Percentiles rank a stretch among this genome's conserved stretches.
Conservation (phyloP, 2,329 filamentous ascomycete species). For the Aspergillus jensenii region DNA sequence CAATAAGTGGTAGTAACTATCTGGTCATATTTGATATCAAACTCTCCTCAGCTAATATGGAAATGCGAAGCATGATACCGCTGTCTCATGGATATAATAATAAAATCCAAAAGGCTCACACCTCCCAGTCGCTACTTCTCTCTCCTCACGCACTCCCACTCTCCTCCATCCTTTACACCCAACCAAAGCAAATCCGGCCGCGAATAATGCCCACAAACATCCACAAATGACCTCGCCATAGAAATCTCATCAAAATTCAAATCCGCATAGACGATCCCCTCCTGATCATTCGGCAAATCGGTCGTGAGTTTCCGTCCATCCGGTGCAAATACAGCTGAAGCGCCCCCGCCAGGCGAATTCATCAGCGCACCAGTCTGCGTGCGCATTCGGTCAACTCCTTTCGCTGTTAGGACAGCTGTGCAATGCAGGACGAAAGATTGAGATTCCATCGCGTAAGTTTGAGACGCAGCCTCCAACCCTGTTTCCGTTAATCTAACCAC, state of each 20-base stretch:
- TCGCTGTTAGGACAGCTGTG: constrained; percentile 48
- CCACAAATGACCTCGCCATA: constrained; percentile 21
- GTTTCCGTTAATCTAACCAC: not conserved
- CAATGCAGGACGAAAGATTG: constrained; percentile 56
- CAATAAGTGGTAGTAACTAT: too few species aligned
- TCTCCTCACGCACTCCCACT: not conserved
- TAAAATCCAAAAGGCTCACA: too few species aligned
- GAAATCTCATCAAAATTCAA: constrained; percentile 46
- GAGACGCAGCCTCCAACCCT: constrained; percentile 46
- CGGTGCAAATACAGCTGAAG: constrained; percentile 50
- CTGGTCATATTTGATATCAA: too few species aligned
- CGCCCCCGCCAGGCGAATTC: constrained; percentile 43
- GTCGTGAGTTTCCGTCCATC: constrained; percentile 50
- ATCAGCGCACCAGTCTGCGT: constrained; percentile 45
- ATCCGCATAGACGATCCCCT: constrained; percentile 52
- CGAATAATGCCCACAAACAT: constrained; percentile 7
- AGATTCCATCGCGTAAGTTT: constrained; percentile 59
- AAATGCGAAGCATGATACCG: too few species aligned
- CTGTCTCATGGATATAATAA: too few species aligned
- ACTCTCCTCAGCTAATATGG: too few species aligned
- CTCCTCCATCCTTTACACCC: not conserved
- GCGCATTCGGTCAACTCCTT: constrained; percentile 46
- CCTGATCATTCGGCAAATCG: constrained; percentile 35
- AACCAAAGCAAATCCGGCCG: constrained; percentile 12
- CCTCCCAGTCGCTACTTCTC: not conserved